Evolutionary conservation across 2,329 filamentous ascomycete genomes (phyloP).

Genomic region (Dryadomyces quercus-mongolicae): DNA sequence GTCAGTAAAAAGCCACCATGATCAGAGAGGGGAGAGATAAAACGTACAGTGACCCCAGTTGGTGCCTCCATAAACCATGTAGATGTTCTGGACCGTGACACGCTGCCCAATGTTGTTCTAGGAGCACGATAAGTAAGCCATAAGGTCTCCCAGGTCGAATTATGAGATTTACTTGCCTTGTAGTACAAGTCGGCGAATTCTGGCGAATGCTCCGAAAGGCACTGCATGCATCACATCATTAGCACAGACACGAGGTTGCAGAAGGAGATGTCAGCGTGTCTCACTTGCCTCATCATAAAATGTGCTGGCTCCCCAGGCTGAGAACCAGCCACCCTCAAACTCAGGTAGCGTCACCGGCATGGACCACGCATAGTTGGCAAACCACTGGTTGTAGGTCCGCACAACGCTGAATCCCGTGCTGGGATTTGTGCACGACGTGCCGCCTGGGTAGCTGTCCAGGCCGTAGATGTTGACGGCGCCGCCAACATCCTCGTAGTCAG

Average conservation of each 20-base stretch:
- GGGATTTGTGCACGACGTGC: conserved; percentile 35
- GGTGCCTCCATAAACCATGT: conserved; percentile 57
- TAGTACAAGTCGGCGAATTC: conserved; percentile 43
- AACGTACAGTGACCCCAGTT: conserved; percentile 56
- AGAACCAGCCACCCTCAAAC: conserved; percentile 48
- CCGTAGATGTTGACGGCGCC: conserved; percentile 39
- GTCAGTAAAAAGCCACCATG: neutral
- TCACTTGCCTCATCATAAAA: conserved; percentile 33
- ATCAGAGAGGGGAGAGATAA: neutral
- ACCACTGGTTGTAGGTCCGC: conserved; percentile 44
- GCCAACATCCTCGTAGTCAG: conserved; percentile 42
- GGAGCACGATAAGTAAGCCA: too few relatives aligned
- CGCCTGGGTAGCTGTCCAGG: conserved; percentile 32
- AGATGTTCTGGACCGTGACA: conserved; percentile 25
- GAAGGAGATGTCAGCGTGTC: neutral
- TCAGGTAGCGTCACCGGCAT: conserved; percentile 41
- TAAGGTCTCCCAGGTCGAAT: neutral
- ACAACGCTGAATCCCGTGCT: conserved; percentile 35
- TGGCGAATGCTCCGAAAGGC: conserved; percentile 29
- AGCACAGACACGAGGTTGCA: neutral
- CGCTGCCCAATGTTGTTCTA: conserved; percentile 37
- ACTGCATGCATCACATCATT: conserved; percentile 13
- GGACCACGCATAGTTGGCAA: conserved; percentile 39
- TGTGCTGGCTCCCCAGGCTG: conserved; percentile 55
- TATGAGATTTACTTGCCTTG: conserved; percentile 18